These are phyloP conservation scores for Melanopsichium pennsylvanicum DNA, from an alignment of 1,284 basidiomycete genomes.

Conservation along the genomic window DNA sequence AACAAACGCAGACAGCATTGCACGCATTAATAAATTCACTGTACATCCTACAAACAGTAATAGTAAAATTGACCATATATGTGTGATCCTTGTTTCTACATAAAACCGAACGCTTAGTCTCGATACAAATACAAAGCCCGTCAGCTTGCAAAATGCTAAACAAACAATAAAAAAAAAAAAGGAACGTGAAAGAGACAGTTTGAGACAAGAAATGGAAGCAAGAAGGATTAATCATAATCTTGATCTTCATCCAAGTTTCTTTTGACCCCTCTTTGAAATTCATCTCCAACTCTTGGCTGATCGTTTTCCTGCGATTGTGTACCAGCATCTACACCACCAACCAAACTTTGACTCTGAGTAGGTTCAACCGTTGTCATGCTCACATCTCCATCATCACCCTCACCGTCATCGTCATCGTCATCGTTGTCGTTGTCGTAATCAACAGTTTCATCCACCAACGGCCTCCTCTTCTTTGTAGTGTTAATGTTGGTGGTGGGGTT, in stretches of 20 bases:
- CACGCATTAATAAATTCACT: too few relatives aligned
- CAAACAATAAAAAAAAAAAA: too few relatives aligned
- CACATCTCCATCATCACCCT: conserved; percentile 18
- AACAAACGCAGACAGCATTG: too few relatives aligned
- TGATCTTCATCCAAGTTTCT: conserved; percentile 63
- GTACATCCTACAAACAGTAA: too few relatives aligned
- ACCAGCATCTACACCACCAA: too few relatives aligned
- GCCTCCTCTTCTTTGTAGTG: neutral
- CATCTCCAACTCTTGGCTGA: neutral
- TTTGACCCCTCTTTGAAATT: conserved; percentile 47
- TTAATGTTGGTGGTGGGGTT: neutral
- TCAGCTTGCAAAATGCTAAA: neutral
- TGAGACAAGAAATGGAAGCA: too few relatives aligned
- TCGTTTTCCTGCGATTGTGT: neutral
- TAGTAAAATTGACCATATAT: too few relatives aligned
- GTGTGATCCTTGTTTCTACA: too few relatives aligned
- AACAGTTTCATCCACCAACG: too few relatives aligned
- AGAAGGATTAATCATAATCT: conserved; percentile 56
- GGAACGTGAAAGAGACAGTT: too few relatives aligned
- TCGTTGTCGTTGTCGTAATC: conserved; percentile 29
- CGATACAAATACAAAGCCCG: too few relatives aligned
- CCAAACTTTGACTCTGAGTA: conserved; percentile 21
- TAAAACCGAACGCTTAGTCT: too few relatives aligned
- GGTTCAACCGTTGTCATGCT: conserved; percentile 34
- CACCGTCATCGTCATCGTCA: conserved; percentile 23